A percentile compares a stretch with the other conserved stretches of the same genome.
phyloP scores from a whole-genome alignment of 108 stramenopile genomes.

The Discostella pseudostelligera region DNA sequence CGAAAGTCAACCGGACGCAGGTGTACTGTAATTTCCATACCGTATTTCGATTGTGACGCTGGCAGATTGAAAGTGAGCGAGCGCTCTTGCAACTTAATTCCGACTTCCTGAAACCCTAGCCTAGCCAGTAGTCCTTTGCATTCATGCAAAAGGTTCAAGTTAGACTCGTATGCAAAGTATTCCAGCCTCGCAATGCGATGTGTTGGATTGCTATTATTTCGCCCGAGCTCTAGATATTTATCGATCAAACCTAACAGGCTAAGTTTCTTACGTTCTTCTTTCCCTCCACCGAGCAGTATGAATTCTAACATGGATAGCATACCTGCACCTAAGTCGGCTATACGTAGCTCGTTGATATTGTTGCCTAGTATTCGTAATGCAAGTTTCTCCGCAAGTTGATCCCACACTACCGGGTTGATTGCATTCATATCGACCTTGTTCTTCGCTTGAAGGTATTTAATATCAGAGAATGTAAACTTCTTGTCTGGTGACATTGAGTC shows the following conservation, averaged over 20 bases:
- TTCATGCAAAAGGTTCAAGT: constrained; percentile 45
- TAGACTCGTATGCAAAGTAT: constrained; percentile 83
- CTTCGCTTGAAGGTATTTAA: constrained; percentile 71
- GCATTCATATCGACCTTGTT: constrained; percentile 74
- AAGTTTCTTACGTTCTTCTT: constrained; percentile 23
- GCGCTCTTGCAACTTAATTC: not conserved
- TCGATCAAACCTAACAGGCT: constrained; percentile 37
- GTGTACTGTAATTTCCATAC: constrained; percentile 49
- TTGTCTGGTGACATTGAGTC: constrained; percentile 13
- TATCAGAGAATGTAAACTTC: constrained; percentile 56
- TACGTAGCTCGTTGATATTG: constrained; percentile 20
- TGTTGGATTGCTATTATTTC: constrained; percentile 10
- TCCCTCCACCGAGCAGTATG: constrained; percentile 52
- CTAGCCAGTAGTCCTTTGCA: constrained; percentile 46
- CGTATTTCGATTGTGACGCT: constrained; percentile 5
- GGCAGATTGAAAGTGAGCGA: constrained; percentile 10
- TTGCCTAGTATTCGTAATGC: constrained; percentile 23
- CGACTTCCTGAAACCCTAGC: constrained; percentile 59
- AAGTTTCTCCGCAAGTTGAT: constrained; percentile 45
- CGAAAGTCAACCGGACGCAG: constrained; percentile 59
- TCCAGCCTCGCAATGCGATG: constrained; percentile 31
- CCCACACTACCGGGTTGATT: constrained; percentile 62
- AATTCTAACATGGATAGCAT: constrained; percentile 72
- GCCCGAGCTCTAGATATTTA: constrained; percentile 3
- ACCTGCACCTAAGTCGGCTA: constrained; percentile 80